phyloP scores from a whole-genome alignment of 352 stramenopile species.

The Globisporangium paroecandrum region DNA sequence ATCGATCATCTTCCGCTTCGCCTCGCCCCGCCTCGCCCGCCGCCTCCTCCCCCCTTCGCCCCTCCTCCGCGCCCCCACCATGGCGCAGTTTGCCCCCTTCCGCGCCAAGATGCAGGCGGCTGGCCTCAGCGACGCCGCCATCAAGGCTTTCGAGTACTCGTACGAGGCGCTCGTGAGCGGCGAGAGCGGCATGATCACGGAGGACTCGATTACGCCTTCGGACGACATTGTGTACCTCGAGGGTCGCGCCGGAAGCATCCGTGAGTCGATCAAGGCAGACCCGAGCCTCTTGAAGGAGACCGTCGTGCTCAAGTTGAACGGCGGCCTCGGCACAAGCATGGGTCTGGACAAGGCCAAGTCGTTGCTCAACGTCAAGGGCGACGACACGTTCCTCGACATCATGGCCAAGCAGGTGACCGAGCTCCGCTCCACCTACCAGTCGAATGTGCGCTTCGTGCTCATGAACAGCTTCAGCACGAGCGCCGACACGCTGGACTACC shows the following conservation, averaged over 20 bases:
- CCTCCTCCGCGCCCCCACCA: constrained; percentile 15
- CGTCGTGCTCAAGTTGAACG: constrained; percentile 87
- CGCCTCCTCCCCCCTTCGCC: constrained; percentile 7
- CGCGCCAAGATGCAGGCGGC: constrained; percentile 96
- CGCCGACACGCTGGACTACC: constrained; percentile 81
- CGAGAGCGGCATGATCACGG: constrained; percentile 96
- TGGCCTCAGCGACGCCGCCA: constrained; percentile 92
- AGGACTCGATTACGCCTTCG: constrained; percentile 90
- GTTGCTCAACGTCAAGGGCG: constrained; percentile 90
- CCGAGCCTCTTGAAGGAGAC: constrained; percentile 76
- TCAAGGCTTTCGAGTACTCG: constrained; percentile 97
- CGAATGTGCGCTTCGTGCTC: constrained; percentile 88
- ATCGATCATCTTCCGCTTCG: constrained; percentile 12
- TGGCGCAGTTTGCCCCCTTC: constrained; percentile 73
- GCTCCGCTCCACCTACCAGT: constrained; percentile 92
- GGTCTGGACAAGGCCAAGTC: constrained; percentile 95
- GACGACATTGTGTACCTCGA: constrained; percentile 80
- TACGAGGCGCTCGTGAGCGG: constrained; percentile 94
- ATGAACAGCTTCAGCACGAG: constrained; percentile 90
- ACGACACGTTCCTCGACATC: constrained; percentile 93
- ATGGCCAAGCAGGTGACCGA: constrained; percentile 92
- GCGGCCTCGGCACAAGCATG: constrained; percentile 85
- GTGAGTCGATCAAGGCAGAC: constrained; percentile 68
- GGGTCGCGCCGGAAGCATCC: constrained; percentile 71
- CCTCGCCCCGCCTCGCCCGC: not conserved